Evolutionary conservation across 2,329 filamentous ascomycete genomes (phyloP), one percentile per base, ranked within the genome.

Genomic region (Cytospora schulzeri): DNA sequence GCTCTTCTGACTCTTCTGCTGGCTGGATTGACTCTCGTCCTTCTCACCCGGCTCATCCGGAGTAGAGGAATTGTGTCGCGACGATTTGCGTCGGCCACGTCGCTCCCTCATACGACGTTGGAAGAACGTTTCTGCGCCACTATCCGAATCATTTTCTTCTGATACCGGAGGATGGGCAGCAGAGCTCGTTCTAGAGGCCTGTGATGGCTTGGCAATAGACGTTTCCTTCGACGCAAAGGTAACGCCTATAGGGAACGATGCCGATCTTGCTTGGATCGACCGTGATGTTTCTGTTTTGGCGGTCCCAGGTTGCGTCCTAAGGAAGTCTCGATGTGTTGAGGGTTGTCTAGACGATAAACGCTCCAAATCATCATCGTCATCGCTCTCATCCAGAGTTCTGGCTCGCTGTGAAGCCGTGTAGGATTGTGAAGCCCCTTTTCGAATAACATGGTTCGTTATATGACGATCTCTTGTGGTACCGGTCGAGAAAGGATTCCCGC

Each of bases 111-210:
- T 35, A 28, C 38, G 58, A 12, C 53, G 62, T 22, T 64, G 62
- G 33, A 66, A 66, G 22, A 58, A 56, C 14, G 62, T 62, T 38
- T 66, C 65, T 9, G 53, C n/a, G 9, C 48, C 45, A 28, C 65
- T 66, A 22, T 65, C 65, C 7, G 62, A 64, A 31, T 58, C 65
- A 24, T 52, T 9, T 2, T 48, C 45, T 4, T 22, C 24, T 22
- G 45, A 24, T 15, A 48, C 45, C n/a, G 45, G 41, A n/a, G 17
- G 5, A 45, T 9, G 5, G n/a, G 19, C 41, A n/a, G 41, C 11
- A 48, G 45, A 22, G 45, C n/a, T 24, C 45, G 45, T 24, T 48
- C 9, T 11, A 22, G 45, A 24, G n/a, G 12, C 11, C n/a, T n/a
- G 17, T n/a, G 19, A n/a, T n/a, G 41, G 41, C n/a, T 48, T 22